Evolutionary conservation across 768 basidiomycete species (phyloP).

Genomic region (Pleurotus platypus): DNA sequence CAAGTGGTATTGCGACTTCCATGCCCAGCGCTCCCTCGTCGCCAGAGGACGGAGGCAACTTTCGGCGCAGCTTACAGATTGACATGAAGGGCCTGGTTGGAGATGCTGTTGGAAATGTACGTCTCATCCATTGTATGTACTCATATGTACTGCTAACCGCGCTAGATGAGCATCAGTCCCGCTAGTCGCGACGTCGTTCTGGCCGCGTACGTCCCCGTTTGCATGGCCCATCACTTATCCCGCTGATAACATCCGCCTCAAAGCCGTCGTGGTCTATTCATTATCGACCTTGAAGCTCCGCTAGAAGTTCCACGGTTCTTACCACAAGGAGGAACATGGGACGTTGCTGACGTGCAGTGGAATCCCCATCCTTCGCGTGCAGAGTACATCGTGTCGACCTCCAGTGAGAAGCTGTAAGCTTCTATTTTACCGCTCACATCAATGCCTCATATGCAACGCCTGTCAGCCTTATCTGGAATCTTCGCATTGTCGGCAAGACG

Average conservation of each 20-base stretch:
- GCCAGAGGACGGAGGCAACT: slow-evolving; percentile 57
- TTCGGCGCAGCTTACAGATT: slow-evolving; percentile 61
- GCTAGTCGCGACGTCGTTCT: slow-evolving; percentile 85
- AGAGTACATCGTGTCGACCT: slow-evolving; percentile 85
- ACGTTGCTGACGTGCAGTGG: slow-evolving; percentile 92
- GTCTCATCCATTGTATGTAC: slow-evolving; percentile 22
- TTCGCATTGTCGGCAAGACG: slow-evolving; percentile 67
- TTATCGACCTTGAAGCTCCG: slow-evolving; percentile 89
- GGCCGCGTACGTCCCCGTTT: slow-evolving; percentile 60
- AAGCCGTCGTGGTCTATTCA: slow-evolving; percentile 86
- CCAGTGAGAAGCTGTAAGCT: slow-evolving; percentile 80
- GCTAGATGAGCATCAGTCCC: slow-evolving; percentile 89
- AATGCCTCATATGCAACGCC: neutral
- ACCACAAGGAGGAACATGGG: slow-evolving; percentile 96
- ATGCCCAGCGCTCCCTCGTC: slow-evolving; percentile 14
- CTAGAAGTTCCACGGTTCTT: slow-evolving; percentile 87
- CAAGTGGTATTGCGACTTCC: slow-evolving; percentile 4
- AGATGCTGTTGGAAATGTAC: slow-evolving; percentile 79
- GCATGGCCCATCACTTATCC: neutral
- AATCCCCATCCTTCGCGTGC: slow-evolving; percentile 76
- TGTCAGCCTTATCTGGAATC: slow-evolving; percentile 87
- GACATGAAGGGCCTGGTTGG: slow-evolving; percentile 79
- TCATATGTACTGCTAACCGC: neutral
- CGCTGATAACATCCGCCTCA: neutral
- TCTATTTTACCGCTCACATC: neutral